Conservation (phyloP, 2,329 filamentous ascomycete species). For the Fonsecaea pedrosoi region DNA sequence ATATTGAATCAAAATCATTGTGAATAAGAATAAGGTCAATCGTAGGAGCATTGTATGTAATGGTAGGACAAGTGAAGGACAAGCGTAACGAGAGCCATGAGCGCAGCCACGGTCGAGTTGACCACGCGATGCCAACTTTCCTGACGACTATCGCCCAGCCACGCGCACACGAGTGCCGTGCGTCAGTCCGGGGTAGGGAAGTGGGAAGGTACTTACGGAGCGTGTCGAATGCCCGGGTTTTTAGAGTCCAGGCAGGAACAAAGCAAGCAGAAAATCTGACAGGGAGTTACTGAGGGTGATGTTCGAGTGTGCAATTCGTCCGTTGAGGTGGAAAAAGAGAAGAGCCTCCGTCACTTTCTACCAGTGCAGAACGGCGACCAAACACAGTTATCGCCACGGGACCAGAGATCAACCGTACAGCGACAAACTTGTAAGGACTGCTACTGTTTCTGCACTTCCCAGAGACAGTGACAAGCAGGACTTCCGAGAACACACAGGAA, state of each 20-base stretch:
- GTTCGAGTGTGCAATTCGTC: conserved; percentile 8
- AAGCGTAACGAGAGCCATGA: conserved; percentile 21
- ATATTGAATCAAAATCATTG: conserved; percentile 29
- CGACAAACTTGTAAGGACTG: conserved; percentile 19
- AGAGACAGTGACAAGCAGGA: conserved; percentile 6
- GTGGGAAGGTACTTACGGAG: conserved; percentile 29
- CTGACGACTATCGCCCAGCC: background rate
- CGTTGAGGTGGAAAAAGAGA: background rate
- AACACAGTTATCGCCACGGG: conserved; percentile 34
- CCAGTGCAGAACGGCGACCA: conserved; percentile 12
- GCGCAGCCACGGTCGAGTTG: conserved; percentile 25
- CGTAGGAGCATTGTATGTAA: conserved; percentile 27
- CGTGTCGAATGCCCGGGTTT: background rate
- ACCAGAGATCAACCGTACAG: conserved; percentile 40
- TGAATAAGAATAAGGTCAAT: conserved; percentile 31
- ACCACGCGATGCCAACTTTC: conserved; percentile 7
- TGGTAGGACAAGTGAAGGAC: conserved; percentile 24
- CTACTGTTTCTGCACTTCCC: conserved; percentile 10
- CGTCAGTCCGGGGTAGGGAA: background rate
- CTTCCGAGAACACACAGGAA: conserved; percentile 7
- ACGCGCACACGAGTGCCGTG: conserved; percentile 1
- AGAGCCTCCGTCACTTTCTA: background rate
- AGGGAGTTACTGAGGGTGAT: conserved; percentile 6
- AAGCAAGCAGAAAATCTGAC: conserved; percentile 16
- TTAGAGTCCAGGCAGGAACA: conserved; percentile 21